Percentiles rank a stretch among this genome's conserved stretches.
These are phyloP conservation scores for Amesomyces nigricolor DNA, from an alignment of 2,329 filamentous ascomycete genomes.

Conservation along the genomic window DNA sequence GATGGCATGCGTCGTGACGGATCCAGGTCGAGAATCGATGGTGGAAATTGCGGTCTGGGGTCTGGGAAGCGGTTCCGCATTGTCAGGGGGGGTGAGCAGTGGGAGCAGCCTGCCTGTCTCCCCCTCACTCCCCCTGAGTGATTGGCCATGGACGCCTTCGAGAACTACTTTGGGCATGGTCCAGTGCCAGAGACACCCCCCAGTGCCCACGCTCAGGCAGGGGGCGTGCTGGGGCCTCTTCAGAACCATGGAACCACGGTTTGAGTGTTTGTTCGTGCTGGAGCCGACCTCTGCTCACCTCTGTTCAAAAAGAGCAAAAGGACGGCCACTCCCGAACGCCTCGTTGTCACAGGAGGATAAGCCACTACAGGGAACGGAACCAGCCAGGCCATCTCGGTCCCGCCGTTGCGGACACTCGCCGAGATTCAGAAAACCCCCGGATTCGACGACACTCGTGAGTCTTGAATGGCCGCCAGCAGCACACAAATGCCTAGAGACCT, in stretches of 20 bases:
- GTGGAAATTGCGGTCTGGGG: slow-evolving; percentile 20
- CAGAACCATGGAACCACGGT: too few relatives aligned
- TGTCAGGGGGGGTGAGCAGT: slow-evolving; percentile 5
- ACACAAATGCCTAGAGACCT: slow-evolving; percentile 5
- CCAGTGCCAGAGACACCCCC: slow-evolving; percentile 9
- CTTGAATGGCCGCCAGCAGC: background rate
- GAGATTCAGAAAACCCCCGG: background rate
- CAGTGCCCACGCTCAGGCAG: background rate
- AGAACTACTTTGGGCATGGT: slow-evolving; percentile 24
- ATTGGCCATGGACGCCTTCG: slow-evolving; percentile 23
- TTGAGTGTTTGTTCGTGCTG: background rate
- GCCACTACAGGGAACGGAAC: background rate
- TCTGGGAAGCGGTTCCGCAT: slow-evolving; percentile 12
- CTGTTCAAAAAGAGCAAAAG: slow-evolving; percentile 14
- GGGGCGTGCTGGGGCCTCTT: too few relatives aligned
- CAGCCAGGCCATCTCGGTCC: slow-evolving; percentile 10
- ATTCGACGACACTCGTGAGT: slow-evolving; percentile 5
- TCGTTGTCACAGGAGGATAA: slow-evolving; percentile 16
- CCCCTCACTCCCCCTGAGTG: background rate
- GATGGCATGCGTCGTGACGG: background rate
- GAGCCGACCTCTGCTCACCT: slow-evolving; percentile 13
- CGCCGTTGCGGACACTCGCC: background rate
- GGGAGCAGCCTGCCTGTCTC: slow-evolving; percentile 10
- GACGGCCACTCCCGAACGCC: slow-evolving; percentile 23
- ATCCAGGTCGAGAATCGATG: background rate